Percentiles rank a stretch among this genome's conserved stretches.
These are phyloP conservation scores for Candida germanica DNA, from an alignment of 805 yeast genomes.

Conservation along the genomic window DNA sequence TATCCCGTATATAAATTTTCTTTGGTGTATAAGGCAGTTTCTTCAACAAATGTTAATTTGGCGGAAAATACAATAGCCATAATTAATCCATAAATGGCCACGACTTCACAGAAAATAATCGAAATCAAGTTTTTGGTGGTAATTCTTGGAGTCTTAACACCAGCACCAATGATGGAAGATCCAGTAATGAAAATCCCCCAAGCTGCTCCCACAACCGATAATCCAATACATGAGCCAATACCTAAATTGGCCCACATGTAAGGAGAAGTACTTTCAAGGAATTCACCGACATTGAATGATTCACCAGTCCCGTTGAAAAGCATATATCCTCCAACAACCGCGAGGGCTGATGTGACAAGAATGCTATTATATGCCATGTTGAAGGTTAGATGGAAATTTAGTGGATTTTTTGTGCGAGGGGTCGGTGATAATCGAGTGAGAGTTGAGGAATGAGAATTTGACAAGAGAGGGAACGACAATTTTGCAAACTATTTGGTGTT, in stretches of 20 bases:
- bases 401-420: too few relatives aligned
- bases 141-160: constrained; percentile 95
- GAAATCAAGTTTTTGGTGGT: constrained; percentile 95
- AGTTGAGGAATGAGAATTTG: too few relatives aligned
- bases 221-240: constrained; percentile 85
- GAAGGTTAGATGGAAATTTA: constrained; percentile 1
- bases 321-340: constrained; percentile 52
- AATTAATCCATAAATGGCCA: constrained; percentile 95
- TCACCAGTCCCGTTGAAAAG: constrained; percentile 92
- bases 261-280: constrained; percentile 82
- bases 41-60: constrained; percentile 68
- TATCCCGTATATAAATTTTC: constrained; percentile 92
- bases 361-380: constrained; percentile 11
- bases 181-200: constrained; percentile 99
- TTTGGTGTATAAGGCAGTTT: constrained; percentile 64
- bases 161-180: constrained; percentile 92
- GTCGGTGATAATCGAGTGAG: too few relatives aligned
- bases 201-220: constrained; percentile 95
- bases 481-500: too few relatives aligned
- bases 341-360: constrained; percentile 30
- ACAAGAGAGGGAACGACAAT: too few relatives aligned
- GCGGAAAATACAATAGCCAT: constrained; percentile 97
- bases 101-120: constrained; percentile 98
- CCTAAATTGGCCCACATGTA: constrained; percentile 97
- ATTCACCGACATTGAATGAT: constrained; percentile 85